Percentiles rank a stretch among this genome's conserved stretches.
These are phyloP conservation scores for Daldinia concentrica DNA, from an alignment of 495 filamentous ascomycete genomes.

Conservation along the genomic window DNA sequence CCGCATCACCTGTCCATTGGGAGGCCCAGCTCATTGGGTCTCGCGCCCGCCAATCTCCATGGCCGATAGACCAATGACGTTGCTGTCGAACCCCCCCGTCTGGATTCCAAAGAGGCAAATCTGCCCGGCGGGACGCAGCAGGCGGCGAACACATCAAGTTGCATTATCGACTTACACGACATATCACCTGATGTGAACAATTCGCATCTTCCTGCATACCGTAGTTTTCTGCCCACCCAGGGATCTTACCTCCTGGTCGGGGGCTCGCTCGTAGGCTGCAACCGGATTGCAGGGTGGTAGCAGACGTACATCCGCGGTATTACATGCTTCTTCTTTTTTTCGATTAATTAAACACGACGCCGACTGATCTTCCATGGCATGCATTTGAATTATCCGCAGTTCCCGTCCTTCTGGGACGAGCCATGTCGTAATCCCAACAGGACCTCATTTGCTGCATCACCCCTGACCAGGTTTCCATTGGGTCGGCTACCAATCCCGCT, in stretches of 20 bases:
- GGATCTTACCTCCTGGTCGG: conserved; percentile 38
- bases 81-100: conserved; percentile 12
- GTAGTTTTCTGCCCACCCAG: conserved; percentile 30
- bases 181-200: conserved; percentile 44
- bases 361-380: conserved; percentile 39
- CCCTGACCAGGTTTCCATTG: conserved; percentile 36
- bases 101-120: conserved; percentile 36
- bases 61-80: conserved; percentile 22
- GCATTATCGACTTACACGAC: conserved; percentile 44
- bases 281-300: conserved; percentile 33
- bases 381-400: conserved; percentile 42
- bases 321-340: conserved; percentile 26
- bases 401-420: conserved; percentile 42
- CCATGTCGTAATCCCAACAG: conserved; percentile 35
- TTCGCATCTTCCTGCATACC: conserved; percentile 38
- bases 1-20: conserved; percentile 42
- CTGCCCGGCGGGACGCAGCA: conserved; percentile 27
- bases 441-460: conserved; percentile 24
- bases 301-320: conserved; percentile 41
- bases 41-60: conserved; percentile 12
- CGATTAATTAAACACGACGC: conserved; percentile 29
- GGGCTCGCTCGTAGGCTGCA: conserved; percentile 25
- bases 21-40: conserved; percentile 34
- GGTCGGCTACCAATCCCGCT: conserved; percentile 37
- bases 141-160: conserved; percentile 38